Conservation (phyloP, 495 filamentous ascomycete species). For the Aspergillus campestris region DNA sequence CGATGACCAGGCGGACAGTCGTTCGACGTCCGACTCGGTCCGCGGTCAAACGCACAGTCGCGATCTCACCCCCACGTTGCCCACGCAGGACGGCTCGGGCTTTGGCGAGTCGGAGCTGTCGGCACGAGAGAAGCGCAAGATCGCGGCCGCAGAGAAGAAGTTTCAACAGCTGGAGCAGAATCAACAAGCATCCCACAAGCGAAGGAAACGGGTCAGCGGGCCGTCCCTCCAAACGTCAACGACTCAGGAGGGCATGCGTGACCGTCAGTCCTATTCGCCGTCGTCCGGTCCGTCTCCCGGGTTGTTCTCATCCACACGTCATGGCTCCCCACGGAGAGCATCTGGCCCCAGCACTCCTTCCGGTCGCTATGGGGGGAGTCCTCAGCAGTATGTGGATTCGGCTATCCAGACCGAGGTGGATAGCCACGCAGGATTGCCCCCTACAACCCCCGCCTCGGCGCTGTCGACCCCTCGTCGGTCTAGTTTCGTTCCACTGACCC, state of each 20-base stretch:
- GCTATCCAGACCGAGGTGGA: conserved; percentile 39
- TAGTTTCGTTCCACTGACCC: conserved; percentile 29
- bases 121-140: conserved; percentile 79
- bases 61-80: conserved; percentile 61
- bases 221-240: conserved; percentile 29
- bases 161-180: conserved; percentile 53
- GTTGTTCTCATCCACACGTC: conserved; percentile 8
- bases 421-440: conserved; percentile 19
- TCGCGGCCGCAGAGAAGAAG: conserved; percentile 72
- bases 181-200: conserved; percentile 32
- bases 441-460: background rate
- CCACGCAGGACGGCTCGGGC: conserved; percentile 36
- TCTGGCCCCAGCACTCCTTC: conserved; percentile 25
- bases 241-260: background rate
- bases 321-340: conserved; percentile 22
- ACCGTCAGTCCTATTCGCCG: conserved; percentile 23
- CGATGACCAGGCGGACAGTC: conserved; percentile 46
- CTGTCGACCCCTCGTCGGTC: conserved; percentile 10
- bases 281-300: conserved; percentile 14
- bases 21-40: conserved; percentile 66
- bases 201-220: conserved; percentile 41
- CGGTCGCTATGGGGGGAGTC: conserved; percentile 14
- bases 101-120: conserved; percentile 59
- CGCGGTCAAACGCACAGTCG: conserved; percentile 72
- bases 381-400: conserved; percentile 36